These are phyloP conservation scores for Alternaria postmessia DNA, from an alignment of 2,329 filamentous ascomycete species.

Conservation along the genomic window DNA sequence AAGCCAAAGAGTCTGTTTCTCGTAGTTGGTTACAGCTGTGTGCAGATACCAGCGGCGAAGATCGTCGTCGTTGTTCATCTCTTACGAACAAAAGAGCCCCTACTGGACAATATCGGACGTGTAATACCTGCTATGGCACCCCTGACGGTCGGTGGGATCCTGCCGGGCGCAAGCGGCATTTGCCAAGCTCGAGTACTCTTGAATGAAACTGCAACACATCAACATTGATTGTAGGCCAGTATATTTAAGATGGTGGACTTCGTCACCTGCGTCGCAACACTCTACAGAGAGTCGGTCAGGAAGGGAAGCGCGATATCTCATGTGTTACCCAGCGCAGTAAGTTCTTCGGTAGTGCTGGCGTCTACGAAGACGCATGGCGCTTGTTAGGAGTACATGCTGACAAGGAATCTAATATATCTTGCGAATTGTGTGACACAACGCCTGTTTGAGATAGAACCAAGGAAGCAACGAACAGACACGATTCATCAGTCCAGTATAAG, in stretches of 20 bases:
- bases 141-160: conserved; percentile 13
- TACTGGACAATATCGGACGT: conserved; percentile 2
- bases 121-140: conserved; percentile 10
- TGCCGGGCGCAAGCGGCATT: conserved; percentile 7
- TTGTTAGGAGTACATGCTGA: background rate
- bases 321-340: conserved; percentile 2
- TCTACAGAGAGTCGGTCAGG: background rate
- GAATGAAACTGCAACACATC: background rate
- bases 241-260: background rate
- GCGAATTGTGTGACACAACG: background rate
- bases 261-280: background rate
- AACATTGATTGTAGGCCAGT: conserved; percentile 9
- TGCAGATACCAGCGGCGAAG: background rate
- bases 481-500: background rate
- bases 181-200: conserved; percentile 2
- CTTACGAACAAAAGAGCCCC: background rate
- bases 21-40: background rate
- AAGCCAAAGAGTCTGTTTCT: background rate
- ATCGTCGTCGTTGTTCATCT: background rate
- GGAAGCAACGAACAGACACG: background rate
- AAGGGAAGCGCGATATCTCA: background rate
- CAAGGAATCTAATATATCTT: background rate
- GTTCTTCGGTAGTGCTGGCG: background rate
- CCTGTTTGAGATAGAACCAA: background rate
- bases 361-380: background rate